A percentile compares a stretch with the other conserved stretches of the same genome.
phyloP scores from a whole-genome alignment of 1,284 basidiomycete species.

The Chiua sp. region DNA sequence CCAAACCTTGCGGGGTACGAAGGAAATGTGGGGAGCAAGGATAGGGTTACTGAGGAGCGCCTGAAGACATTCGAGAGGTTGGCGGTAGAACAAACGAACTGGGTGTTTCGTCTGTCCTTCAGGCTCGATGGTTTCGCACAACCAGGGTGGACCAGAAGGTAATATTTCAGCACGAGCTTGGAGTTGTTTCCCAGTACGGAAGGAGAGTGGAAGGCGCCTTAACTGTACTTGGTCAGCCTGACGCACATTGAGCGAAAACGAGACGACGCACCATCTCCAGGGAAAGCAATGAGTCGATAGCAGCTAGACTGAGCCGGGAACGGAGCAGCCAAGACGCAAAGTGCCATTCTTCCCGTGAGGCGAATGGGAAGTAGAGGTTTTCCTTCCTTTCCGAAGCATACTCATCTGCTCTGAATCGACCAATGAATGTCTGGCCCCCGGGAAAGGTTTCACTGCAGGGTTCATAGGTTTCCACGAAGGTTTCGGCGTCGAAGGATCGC shows the following conservation, averaged over 20 bases:
- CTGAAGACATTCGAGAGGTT: conserved; percentile 3
- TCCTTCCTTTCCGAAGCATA: not conserved
- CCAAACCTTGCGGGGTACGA: no score
- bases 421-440: conserved; percentile 1
- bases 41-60: conserved; percentile 1
- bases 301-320: not conserved
- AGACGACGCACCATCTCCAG: not conserved
- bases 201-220: not conserved
- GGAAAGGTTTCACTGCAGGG: not conserved
- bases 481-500: no score
- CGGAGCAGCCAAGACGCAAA: not conserved
- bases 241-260: not conserved
- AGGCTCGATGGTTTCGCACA: not conserved
- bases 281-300: not conserved
- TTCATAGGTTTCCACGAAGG: not conserved
- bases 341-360: not conserved
- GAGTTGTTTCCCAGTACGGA: conserved; percentile 2
- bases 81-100: conserved; percentile 1
- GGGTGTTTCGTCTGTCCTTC: not conserved
- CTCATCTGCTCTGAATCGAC: not conserved
- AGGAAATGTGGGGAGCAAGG: not conserved
- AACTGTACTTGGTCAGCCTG: not conserved
- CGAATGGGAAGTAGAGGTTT: not conserved
- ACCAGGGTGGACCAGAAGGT: conserved; percentile 7
- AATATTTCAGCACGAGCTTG: not conserved